phyloP scores from a whole-genome alignment of 345 rosid species.

The Dipteronia dyeriana region DNA sequence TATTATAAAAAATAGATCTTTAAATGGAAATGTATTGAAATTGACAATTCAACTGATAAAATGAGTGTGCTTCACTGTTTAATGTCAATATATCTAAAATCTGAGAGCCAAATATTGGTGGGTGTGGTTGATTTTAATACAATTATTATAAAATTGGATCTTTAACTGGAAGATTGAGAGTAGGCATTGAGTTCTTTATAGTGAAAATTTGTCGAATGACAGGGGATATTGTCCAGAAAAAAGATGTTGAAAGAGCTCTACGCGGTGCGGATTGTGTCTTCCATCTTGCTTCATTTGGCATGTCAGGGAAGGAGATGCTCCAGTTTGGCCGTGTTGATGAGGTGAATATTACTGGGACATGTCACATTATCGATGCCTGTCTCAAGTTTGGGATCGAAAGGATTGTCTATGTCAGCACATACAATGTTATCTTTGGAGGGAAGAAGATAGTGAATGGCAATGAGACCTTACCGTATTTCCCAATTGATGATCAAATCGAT shows the following conservation, averaged over 20 bases:
- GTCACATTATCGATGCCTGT: conserved; percentile 72
- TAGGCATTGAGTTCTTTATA: not conserved
- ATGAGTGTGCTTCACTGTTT: no score
- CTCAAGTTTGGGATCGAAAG: conserved; percentile 60
- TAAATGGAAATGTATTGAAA: no score
- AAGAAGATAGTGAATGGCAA: conserved; percentile 82
- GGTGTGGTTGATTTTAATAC: not conserved
- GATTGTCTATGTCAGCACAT: conserved; percentile 83
- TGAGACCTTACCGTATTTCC: conserved; percentile 77
- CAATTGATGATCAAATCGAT: conserved; percentile 74
- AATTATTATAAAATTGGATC: not conserved
- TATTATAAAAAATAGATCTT: no score
- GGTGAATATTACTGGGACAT: conserved; percentile 84
- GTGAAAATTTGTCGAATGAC: not conserved
- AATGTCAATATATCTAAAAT: no score
- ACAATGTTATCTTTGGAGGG: conserved; percentile 90
- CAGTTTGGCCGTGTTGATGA: conserved; percentile 78
- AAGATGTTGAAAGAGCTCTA: conserved; percentile 66
- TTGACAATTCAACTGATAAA: no score
- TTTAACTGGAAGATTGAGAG: not conserved
- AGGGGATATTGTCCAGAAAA: conserved; percentile 63
- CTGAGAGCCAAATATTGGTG: no score
- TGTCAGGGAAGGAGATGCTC: conserved; percentile 96
- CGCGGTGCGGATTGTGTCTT: conserved; percentile 76
- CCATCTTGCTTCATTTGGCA: conserved; percentile 90